Percentiles rank a stretch among this genome's conserved stretches.
Conservation (phyloP, 768 basidiomycete genomes). For the Lactifluus volemus region DNA sequence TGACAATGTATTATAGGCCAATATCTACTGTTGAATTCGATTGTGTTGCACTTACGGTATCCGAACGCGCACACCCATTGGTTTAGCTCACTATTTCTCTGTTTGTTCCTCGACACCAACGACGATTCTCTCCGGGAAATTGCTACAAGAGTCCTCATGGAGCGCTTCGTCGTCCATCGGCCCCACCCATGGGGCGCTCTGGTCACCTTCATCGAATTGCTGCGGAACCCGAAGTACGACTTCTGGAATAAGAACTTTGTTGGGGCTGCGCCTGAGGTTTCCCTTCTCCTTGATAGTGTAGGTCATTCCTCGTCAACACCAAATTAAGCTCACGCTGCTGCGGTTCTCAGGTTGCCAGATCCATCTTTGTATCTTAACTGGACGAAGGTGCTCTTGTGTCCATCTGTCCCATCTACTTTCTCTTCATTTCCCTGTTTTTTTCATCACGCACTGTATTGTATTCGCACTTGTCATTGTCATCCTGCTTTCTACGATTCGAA, state of each 20-base stretch:
- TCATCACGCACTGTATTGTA: slow-evolving; percentile 81
- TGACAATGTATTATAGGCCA: slow-evolving; percentile 50
- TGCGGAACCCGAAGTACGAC: slow-evolving; percentile 83
- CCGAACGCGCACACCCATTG: slow-evolving; percentile 98
- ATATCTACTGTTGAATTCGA: slow-evolving; percentile 89
- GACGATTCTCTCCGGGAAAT: slow-evolving; percentile 73
- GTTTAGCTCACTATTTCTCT: slow-evolving; percentile 87
- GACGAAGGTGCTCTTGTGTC: slow-evolving; percentile 21
- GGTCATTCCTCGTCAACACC: slow-evolving; percentile 25
- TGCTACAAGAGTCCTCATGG: slow-evolving; percentile 82
- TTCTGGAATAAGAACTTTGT: slow-evolving; percentile 88
- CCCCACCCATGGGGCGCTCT: slow-evolving; percentile 96
- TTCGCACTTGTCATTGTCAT: slow-evolving; percentile 45
- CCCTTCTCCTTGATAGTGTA: slow-evolving; percentile 76
- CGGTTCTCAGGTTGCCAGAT: slow-evolving; percentile 54
- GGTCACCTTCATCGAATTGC: slow-evolving; percentile 88
- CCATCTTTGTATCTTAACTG: slow-evolving; percentile 62
- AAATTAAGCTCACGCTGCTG: slow-evolving; percentile 12
- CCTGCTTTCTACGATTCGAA: slow-evolving; percentile 36
- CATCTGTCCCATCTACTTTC: slow-evolving; percentile 58
- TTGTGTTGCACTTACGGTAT: slow-evolving; percentile 92
- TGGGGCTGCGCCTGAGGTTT: slow-evolving; percentile 78
- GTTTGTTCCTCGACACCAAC: slow-evolving; percentile 76
- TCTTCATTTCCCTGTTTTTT: slow-evolving; percentile 33
- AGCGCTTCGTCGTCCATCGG: slow-evolving; percentile 87